Evolutionary conservation across 1,284 basidiomycete genomes (phyloP), one percentile per base, ranked within the genome.

Genomic region (Apiotrichum veenhuisii): DNA sequence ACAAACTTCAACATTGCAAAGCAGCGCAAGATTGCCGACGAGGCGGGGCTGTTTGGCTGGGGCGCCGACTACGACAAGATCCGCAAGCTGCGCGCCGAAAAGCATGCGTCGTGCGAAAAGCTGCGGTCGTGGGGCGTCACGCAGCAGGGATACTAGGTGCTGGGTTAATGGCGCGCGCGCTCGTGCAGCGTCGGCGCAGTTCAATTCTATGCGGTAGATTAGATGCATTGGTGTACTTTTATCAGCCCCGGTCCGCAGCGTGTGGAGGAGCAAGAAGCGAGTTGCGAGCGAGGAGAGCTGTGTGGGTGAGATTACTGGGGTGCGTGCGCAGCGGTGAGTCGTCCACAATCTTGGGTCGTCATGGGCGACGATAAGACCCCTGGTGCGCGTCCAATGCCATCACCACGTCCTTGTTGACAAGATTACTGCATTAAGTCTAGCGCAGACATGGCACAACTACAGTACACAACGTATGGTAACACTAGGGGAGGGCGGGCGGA

Each of bases 1-100:
- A 63, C 72, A 54, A 66, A 67, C 36, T 73, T 71, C 54, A 62
- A 68, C 40, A 66, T 67, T 27, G 38, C 45, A 1, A 69, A 69
- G 54, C 67, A 72, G 47, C 67, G 68, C 50, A 78, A 81, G 59
- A 86, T 87, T 68, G 86, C 91, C 46, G 81, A 83, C 5, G 87
- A 91, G 64, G 78, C 89, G 3, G 93, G 92, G 3, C 78, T 95
- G 64, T 91, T 96, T 71, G 93, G 92, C 2, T 79, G 93, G 58
- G 88, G 90, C 22, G 88, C 90, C 20, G 87, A 96, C 72, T 91
- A 88, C 86, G 87, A 89, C 45, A 89, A 90, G 60, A 72, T 76
- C 58, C 57, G 63, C 20, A 61, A 70, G 51, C 59, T 77, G 15
- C 55, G 70, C 30, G 52, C 55, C 14, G 61, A 71, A 55, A 68